phyloP scores from a whole-genome alignment of 176 grass and related monocot species.

The Guadua angustifolia region DNA sequence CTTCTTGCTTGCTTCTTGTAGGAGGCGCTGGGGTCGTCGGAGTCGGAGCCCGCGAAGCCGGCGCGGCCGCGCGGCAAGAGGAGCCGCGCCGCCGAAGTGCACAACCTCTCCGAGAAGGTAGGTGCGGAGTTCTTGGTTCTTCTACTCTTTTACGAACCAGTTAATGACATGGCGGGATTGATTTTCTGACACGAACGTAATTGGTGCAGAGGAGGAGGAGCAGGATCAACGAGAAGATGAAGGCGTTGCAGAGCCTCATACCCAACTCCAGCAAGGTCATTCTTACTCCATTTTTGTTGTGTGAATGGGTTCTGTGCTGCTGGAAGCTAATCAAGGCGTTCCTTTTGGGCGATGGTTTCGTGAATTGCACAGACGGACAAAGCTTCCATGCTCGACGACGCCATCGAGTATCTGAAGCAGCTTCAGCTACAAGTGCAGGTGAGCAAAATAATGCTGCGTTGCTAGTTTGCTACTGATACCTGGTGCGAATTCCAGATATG shows the following conservation, averaged over 20 bases:
- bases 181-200: background rate
- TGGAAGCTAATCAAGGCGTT: constrained; percentile 1
- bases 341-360: background rate
- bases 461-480: background rate
- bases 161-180: background rate
- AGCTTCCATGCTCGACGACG: constrained; percentile 96
- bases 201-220: constrained; percentile 73
- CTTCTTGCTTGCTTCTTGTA: constrained; percentile 1
- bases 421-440: constrained; percentile 97
- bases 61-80: constrained; percentile 65
- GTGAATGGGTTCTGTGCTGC: background rate
- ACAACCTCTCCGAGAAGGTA: constrained; percentile 98
- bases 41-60: constrained; percentile 57
- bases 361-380: constrained; percentile 77
- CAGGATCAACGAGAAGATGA: constrained; percentile 98
- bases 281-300: background rate
- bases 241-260: constrained; percentile 83
- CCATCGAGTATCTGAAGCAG: constrained; percentile 95
- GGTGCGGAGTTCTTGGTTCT: background rate
- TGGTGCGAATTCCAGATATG: background rate
- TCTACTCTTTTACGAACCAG: background rate
- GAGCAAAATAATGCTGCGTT: background rate
- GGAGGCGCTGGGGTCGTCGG: constrained; percentile 70
- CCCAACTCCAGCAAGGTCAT: constrained; percentile 94
- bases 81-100: constrained; percentile 88